Evolutionary conservation across 495 filamentous ascomycete genomes (phyloP).

Genomic region (Poronia punctata): DNA sequence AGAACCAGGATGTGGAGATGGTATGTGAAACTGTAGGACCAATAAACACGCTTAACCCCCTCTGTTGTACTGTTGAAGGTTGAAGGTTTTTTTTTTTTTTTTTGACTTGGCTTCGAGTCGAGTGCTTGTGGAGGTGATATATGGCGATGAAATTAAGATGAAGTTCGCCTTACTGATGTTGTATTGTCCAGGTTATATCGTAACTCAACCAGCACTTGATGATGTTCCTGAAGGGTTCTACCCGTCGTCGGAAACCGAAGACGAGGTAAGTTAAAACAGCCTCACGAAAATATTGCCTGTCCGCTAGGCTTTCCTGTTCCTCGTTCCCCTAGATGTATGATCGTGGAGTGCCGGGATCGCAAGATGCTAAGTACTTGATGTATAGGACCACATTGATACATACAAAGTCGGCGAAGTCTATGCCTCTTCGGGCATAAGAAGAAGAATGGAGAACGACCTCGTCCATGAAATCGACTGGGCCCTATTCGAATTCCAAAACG

Average conservation of each 20-base stretch:
- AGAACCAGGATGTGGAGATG: constrained; percentile 63
- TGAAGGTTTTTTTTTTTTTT: background rate
- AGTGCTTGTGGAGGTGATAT: constrained; percentile 8
- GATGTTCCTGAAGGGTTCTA: constrained; percentile 81
- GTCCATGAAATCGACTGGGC: constrained; percentile 97
- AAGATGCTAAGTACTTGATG: too few relatives aligned
- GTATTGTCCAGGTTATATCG: constrained; percentile 41
- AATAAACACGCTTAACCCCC: background rate
- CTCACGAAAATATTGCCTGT: too few relatives aligned
- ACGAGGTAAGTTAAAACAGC: constrained; percentile 26
- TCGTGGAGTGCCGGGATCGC: too few relatives aligned
- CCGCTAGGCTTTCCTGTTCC: too few relatives aligned
- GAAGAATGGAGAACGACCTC: constrained; percentile 54
- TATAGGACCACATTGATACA: constrained; percentile 57
- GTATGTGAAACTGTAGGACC: constrained; percentile 19
- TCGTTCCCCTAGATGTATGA: too few relatives aligned
- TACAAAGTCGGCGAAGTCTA: constrained; percentile 77
- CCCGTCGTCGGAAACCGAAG: constrained; percentile 39
- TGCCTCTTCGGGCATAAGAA: constrained; percentile 79
- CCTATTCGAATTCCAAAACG: constrained; percentile 69
- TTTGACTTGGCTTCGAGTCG: too few relatives aligned
- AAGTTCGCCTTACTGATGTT: constrained; percentile 6
- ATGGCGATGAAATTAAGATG: constrained; percentile 1
- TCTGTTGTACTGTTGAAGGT: background rate
- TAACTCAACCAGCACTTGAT: constrained; percentile 83